Base-by-base conservation (phyloP, 768 basidiomycete species). In the Ramaria sp. region DNA sequence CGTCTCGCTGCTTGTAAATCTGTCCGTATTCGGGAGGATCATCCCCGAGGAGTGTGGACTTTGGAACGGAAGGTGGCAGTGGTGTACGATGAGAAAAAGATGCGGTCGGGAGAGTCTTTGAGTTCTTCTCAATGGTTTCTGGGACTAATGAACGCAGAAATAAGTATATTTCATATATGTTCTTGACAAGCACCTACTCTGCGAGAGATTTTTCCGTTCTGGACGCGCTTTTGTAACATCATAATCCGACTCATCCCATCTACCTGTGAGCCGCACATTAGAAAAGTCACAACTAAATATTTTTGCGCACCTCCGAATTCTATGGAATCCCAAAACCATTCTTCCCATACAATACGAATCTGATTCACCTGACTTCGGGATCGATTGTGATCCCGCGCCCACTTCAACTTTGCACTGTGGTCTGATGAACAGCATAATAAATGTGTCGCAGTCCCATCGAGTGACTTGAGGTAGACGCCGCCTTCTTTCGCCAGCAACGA, bases 311-410 rank as follows among this genome's bases (percentile, higher is more conserved):
- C 89, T 56, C 81, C 81, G 62, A 80, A 88, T 39, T 83, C 80
- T 2, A 94, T 61, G 25, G 78, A 94, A 62, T 96, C 93, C 90
- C 90, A 94, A 55, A 96, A 86, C 94, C 94, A 97, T 58, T 95
- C 92, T 62, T 94, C 91, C 87, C 93, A 95, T 1, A 96, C 80
- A 2, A 94, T 70, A 48, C 78, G 73, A 30, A 92, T 91, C 42
- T 78, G 73, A 5, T 83, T 84, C 65, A 89, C 88, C 32, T 81
- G 78, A 20, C 73, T 71, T 16, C 71, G 48, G 10, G 52, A 57
- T 37, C 59, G 65, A 63, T 85, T 86, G 61, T 87, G 85, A 62
- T 83, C 85, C 55, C 81, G 75, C 0, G 88, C 88, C 61, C 85
- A 88, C 4, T 70, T 73, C 74, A 92, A 83, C 70, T 91, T 92